Evolutionary conservation across 495 filamentous ascomycete genomes (phyloP).

Genomic region (Podospora anserina): DNA sequence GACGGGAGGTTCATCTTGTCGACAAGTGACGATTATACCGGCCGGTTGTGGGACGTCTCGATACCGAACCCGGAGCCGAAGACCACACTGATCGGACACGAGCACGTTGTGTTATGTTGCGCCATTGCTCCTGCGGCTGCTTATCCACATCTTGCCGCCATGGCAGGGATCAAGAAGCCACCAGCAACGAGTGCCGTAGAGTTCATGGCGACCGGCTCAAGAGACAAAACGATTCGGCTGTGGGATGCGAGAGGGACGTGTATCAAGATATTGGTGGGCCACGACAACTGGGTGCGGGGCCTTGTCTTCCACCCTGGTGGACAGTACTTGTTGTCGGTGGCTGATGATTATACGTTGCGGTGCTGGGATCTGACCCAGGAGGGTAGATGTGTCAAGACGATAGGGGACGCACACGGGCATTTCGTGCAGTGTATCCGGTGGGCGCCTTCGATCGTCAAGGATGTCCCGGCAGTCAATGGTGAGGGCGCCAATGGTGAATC

Average conservation of each 20-base stretch:
- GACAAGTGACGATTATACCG: constrained; percentile 74
- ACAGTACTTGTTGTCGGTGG: constrained; percentile 80
- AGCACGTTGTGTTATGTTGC: constrained; percentile 86
- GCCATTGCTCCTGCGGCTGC: constrained; percentile 77
- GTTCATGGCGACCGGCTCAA: constrained; percentile 84
- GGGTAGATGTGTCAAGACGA: constrained; percentile 79
- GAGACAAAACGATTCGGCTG: constrained; percentile 88
- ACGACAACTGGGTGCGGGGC: constrained; percentile 94
- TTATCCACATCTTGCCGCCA: constrained; percentile 69
- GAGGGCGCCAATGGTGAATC: constrained; percentile 51
- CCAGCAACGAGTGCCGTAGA: constrained; percentile 71
- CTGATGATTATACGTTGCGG: constrained; percentile 87
- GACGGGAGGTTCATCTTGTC: constrained; percentile 84
- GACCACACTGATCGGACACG: constrained; percentile 80
- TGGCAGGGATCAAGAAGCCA: constrained; percentile 83
- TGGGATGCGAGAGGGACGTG: constrained; percentile 86
- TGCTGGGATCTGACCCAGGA: constrained; percentile 96
- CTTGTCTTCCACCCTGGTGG: constrained; percentile 91
- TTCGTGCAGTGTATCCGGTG: constrained; percentile 87
- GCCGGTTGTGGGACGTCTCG: constrained; percentile 81
- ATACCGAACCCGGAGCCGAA: constrained; percentile 69
- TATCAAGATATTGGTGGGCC: constrained; percentile 83
- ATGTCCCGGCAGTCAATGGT: constrained; percentile 51
- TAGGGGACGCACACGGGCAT: constrained; percentile 76
- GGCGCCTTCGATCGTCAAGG: constrained; percentile 76